Base-by-base conservation (phyloP, 495 filamentous ascomycete species). In the Penicillium chermesinum region DNA sequence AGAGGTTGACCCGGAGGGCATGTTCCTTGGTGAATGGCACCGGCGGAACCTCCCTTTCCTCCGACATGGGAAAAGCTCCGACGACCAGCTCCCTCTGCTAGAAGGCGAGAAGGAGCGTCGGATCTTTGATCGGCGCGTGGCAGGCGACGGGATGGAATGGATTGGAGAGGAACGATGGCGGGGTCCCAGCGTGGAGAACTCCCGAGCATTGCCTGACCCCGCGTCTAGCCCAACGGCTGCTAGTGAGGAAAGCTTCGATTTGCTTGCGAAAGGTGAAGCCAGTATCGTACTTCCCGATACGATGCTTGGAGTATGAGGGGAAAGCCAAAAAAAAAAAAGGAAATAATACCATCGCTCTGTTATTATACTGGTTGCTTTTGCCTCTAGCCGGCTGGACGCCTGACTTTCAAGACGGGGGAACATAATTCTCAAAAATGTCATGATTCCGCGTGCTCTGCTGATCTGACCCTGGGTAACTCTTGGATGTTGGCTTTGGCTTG, bases 1-100 rank as follows among this genome's bases (percentile, higher is more conserved):
- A 34, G 78, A 82, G 45, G 81, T 84, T n/a, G 93, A 98, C 63
- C 86, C 88, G 0, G 81, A 91, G 41, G 91, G 91, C 38, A 82
- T 96, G 78, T 98, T 98, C 69, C 73, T 89, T 13, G 90, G 90
- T 7, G 84, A 88, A 44, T 98, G 91, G 93, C 86, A 96, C 63
- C 72, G 82, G 36, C 76, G 82, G 34, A 78, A 79, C 47, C 66
- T 97, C n/a, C 72, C 90, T 14, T 61, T 74, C 46, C 34, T 47
- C 22, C 50, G 30, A 2, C 44, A 49, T 51, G 44, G 34, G 25
- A 47, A 53, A 37, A 39, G 47, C 13, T 36, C 41, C 33, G 50
- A 47, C 41, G 41, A 42, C 10, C 20, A 49, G 1, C 58, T 78
- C 8, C 62, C 71, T 22, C 59, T 82, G 16, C 64, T 74, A 41